phyloP scores from a whole-genome alignment of 2,329 filamentous ascomycete genomes.

The Stagonosporopsis cucurbitacearum region DNA sequence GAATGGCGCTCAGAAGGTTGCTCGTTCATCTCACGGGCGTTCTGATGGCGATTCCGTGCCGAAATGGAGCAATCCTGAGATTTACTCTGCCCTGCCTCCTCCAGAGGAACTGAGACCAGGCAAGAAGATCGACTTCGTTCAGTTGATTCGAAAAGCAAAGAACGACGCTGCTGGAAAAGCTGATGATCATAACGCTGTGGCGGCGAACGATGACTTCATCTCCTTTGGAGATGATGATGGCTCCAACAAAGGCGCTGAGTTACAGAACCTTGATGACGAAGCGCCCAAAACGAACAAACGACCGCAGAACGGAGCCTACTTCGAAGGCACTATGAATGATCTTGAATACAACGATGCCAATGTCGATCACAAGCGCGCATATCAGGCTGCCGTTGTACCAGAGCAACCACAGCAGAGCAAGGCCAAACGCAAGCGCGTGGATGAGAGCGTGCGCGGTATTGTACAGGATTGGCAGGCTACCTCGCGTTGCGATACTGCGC shows the following conservation, averaged over 20 bases:
- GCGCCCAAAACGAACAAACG: conserved; percentile 14
- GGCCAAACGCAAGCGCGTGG: conserved; percentile 72
- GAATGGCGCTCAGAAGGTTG: conserved; percentile 34
- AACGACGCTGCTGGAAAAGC: conserved; percentile 62
- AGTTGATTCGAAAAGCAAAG: conserved; percentile 89
- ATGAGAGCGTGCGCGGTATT: conserved; percentile 47
- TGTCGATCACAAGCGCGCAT: conserved; percentile 9
- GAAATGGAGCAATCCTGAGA: conserved; percentile 95
- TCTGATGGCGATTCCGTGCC: conserved; percentile 57
- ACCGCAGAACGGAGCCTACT: conserved; percentile 11
- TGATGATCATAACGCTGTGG: conserved; percentile 57
- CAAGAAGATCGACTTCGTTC: conserved; percentile 86
- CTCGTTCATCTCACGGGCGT: conserved; percentile 26
- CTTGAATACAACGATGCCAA: conserved; percentile 17
- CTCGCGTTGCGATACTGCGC: conserved; percentile 55
- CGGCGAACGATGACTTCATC: conserved; percentile 79
- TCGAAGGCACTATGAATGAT: conserved; percentile 37
- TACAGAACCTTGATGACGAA: conserved; percentile 31
- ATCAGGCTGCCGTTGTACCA: conserved; percentile 18
- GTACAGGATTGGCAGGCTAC: conserved; percentile 52
- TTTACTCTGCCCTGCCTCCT: conserved; percentile 86
- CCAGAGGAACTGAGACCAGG: conserved; percentile 69
- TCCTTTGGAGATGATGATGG: conserved; percentile 75
- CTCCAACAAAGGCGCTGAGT: conserved; percentile 46
- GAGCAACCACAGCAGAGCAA: conserved; percentile 22